Conservation (phyloP, 371 early-diverging fungal genomes). For the Mortierella sp. region DNA sequence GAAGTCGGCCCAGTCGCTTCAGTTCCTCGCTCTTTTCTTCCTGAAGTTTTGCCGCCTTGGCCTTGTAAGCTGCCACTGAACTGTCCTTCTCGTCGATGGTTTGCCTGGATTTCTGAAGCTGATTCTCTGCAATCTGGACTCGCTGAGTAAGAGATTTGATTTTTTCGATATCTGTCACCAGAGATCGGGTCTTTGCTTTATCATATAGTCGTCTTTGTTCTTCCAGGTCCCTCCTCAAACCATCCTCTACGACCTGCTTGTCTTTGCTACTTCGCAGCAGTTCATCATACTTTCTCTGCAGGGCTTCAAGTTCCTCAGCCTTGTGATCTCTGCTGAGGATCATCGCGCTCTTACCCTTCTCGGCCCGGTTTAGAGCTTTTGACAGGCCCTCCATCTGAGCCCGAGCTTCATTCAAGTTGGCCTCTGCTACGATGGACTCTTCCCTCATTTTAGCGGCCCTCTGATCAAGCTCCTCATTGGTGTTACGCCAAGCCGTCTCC, state of each 20-base stretch:
- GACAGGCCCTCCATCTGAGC: slow-evolving; percentile 13
- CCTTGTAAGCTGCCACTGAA: neutral
- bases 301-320: neutral
- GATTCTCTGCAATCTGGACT: neutral
- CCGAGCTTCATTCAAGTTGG: slow-evolving; percentile 20
- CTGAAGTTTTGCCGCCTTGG: slow-evolving; percentile 13
- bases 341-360: slow-evolving; percentile 28
- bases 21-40: slow-evolving; percentile 29
- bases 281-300: slow-evolving; percentile 7
- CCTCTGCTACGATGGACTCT: slow-evolving; percentile 6
- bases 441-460: slow-evolving; percentile 1
- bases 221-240: slow-evolving; percentile 16
- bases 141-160: slow-evolving; percentile 6
- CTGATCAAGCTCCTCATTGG: neutral
- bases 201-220: slow-evolving; percentile 4
- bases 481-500: slow-evolving; percentile 1
- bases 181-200: slow-evolving; percentile 7
- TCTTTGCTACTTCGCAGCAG: slow-evolving; percentile 1
- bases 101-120: neutral
- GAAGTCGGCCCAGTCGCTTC: slow-evolving; percentile 16
- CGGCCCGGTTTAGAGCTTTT: slow-evolving; percentile 18
- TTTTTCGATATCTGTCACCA: slow-evolving; percentile 12
- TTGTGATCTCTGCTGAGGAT: slow-evolving; percentile 4
- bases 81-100: slow-evolving; percentile 12
- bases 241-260: neutral